Evolutionary conservation across 2,329 filamentous ascomycete species (phyloP).

Genomic region (Cladobotryum mycophilum): DNA sequence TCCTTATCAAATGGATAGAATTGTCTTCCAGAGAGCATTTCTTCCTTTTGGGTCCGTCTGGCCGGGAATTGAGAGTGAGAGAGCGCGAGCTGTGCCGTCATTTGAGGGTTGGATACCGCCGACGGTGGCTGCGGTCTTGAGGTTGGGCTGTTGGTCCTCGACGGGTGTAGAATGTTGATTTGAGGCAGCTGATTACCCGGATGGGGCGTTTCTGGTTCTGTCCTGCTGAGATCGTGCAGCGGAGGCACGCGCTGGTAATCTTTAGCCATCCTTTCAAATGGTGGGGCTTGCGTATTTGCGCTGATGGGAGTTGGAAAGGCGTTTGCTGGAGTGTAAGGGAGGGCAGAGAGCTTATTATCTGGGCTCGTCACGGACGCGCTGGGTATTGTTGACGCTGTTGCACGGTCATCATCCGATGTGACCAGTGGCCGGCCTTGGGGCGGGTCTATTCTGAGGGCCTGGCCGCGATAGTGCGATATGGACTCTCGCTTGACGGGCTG

Average conservation of each 20-base stretch:
- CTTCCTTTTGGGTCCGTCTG: conserved; percentile 68
- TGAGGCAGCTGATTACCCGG: conserved; percentile 48
- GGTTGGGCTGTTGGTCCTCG: conserved; percentile 42
- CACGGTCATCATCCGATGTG: conserved; percentile 49
- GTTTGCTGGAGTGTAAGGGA: conserved; percentile 49
- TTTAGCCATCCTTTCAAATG: conserved; percentile 45
- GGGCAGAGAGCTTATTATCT: conserved; percentile 55
- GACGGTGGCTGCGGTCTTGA: conserved; percentile 30
- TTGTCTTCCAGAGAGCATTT: conserved; percentile 76
- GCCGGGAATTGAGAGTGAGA: conserved; percentile 47
- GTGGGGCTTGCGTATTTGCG: conserved; percentile 41
- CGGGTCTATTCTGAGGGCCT: conserved; percentile 56
- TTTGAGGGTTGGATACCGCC: conserved; percentile 41
- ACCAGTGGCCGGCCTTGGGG: conserved; percentile 51
- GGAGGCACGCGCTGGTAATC: conserved; percentile 57
- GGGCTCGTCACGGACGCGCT: conserved; percentile 53
- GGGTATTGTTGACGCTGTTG: conserved; percentile 52
- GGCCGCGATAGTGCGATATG: conserved; percentile 54
- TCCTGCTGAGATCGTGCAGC: conserved; percentile 52
- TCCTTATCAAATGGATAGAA: conserved; percentile 75
- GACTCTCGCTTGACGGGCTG: conserved; percentile 48
- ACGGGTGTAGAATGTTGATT: conserved; percentile 49
- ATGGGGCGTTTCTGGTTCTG: conserved; percentile 49
- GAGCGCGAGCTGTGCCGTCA: conserved; percentile 53
- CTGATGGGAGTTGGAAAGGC: conserved; percentile 58